These are phyloP conservation scores for Funneliformis mosseae DNA, from an alignment of 192 early-diverging fungal genomes.

Conservation along the genomic window DNA sequence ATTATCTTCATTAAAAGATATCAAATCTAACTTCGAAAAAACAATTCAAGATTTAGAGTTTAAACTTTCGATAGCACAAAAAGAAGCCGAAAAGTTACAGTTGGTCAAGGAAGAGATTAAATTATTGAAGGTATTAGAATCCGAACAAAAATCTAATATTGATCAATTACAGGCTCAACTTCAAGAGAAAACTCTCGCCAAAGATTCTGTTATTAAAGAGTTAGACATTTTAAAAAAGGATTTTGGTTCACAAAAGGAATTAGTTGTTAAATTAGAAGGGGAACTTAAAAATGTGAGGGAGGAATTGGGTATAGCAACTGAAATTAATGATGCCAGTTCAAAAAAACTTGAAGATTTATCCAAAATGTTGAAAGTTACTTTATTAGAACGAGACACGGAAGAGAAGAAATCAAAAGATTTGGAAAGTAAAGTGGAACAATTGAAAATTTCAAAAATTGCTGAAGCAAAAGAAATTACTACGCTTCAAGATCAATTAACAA, in stretches of 20 bases:
- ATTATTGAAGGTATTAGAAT: constrained; percentile 11
- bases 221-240: background rate
- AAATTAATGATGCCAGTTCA: background rate
- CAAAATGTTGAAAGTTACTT: constrained; percentile 4
- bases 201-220: constrained; percentile 4
- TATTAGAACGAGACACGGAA: background rate
- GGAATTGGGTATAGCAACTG: background rate
- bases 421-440: constrained; percentile 12
- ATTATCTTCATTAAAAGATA: background rate
- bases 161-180: background rate
- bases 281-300: constrained; percentile 9
- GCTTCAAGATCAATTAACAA: background rate
- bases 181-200: background rate
- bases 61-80: background rate
- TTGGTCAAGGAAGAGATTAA: background rate
- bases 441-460: background rate
- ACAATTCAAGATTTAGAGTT: background rate
- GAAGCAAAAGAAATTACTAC: background rate
- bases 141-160: background rate
- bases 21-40: background rate
- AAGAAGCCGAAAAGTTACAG: constrained; percentile 5
- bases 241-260: constrained; percentile 5
- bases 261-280: background rate
- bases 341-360: constrained; percentile 20
- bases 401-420: background rate